These are phyloP conservation scores for Artemisia annua DNA, from an alignment of 129 eudicot species.

Conservation along the genomic window DNA sequence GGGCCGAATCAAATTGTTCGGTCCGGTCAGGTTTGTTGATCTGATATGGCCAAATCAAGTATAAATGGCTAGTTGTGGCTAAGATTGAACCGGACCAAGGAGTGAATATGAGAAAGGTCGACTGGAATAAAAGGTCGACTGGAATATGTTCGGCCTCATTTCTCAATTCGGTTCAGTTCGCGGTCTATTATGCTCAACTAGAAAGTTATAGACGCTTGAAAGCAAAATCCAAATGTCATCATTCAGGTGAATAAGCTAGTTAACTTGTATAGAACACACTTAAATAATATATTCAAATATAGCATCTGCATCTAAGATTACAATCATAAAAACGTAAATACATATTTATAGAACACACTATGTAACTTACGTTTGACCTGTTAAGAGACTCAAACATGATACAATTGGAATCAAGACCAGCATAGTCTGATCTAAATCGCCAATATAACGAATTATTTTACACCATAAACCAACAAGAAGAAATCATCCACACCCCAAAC, in stretches of 20 bases:
- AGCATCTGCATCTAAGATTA: conserved; percentile 2
- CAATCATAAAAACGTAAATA: background rate
- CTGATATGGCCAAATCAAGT: too few species aligned
- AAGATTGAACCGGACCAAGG: too few species aligned
- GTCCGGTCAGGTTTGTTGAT: too few species aligned
- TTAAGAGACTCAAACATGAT: conserved; percentile 7
- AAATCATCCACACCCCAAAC: conserved; percentile 22
- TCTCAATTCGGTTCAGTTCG: too few species aligned
- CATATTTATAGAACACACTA: conserved; percentile 8
- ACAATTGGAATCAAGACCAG: background rate
- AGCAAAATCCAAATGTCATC: background rate
- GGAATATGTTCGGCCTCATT: too few species aligned
- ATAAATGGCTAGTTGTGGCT: too few species aligned
- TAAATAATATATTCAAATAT: conserved; percentile 5
- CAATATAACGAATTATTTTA: background rate
- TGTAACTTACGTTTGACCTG: conserved; percentile 15
- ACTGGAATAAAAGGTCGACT: too few species aligned
- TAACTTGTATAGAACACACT: background rate
- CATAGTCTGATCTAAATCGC: background rate
- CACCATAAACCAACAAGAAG: background rate
- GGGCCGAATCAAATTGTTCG: too few species aligned
- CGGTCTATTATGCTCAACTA: too few species aligned
- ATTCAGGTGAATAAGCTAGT: background rate
- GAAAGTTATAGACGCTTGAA: background rate
- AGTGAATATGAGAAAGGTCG: too few species aligned